Evolutionary conservation across 331 rosid genomes (phyloP), one percentile per base, ranked within the genome.

Genomic region (Quercus lobata): DNA sequence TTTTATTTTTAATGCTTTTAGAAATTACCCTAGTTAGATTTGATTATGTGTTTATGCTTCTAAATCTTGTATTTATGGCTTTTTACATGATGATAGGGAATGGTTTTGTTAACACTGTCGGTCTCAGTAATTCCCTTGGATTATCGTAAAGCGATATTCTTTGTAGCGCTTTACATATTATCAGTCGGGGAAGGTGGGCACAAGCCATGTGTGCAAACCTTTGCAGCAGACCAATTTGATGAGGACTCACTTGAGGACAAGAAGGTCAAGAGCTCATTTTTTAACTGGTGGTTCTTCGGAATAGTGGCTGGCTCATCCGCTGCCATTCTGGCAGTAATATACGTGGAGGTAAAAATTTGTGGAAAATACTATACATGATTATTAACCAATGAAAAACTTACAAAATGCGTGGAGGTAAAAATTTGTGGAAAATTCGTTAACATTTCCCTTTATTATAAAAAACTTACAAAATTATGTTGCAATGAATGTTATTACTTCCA

Each of bases 151-250:
- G 29, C 63, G 2, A 62, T 88, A 41, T 41, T 41, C 49, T 41
- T 41, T 41, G 49, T 41, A 41, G 49, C 49, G 10, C 49, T 41
- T 41, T 88, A 92, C 69, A 72, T 77, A 57, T 70, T 90, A 0
- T 72, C 94, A 44, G 14, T 87, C 7, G 94, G 97, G 0, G 88
- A 83, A 44, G 94, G 87, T 1, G 97, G 97, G 1, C 92, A 90
- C 71, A 89, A 84, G 77, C 97, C 97, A 0, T 90, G 97, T 16
- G 94, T 88, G 5, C 94, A 90, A 46, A 92, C 94, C 30, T 92
- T 90, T 10, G 94, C 92, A 1, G 94, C 94, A 14, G 92, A 90
- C 76, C 93, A 92, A 4, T 92, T 92, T 12, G 78, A 80, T 7
- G 97, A 91, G 0, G 91, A 80, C 37, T 78, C 88, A 82, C 80